Evolutionary conservation across 2,329 filamentous ascomycete genomes (phyloP).

Genomic region (Scedosporium aurantiacum): DNA sequence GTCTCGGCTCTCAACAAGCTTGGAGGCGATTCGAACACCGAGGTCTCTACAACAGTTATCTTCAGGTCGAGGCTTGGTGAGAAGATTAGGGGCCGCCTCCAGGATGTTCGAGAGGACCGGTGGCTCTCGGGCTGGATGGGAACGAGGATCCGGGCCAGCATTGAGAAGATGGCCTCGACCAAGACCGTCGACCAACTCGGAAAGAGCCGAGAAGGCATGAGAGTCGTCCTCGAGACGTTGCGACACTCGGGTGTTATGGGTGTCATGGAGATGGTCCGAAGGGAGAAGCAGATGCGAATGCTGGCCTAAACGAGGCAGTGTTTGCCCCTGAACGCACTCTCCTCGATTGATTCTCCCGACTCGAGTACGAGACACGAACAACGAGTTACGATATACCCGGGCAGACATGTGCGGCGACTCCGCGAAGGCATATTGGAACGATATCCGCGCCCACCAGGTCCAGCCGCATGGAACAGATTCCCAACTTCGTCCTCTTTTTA

Average conservation of each 20-base stretch:
- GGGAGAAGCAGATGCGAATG: slow-evolving; percentile 17
- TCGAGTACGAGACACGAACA: neutral
- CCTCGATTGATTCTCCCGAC: neutral
- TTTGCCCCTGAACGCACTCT: neutral
- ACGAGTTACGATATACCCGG: neutral
- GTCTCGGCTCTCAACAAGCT: slow-evolving; percentile 4
- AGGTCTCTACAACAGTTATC: slow-evolving; percentile 63
- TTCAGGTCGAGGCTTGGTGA: slow-evolving; percentile 65
- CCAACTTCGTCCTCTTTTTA: too few relatives aligned
- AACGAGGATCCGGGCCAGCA: slow-evolving; percentile 63
- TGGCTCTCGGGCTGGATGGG: slow-evolving; percentile 43
- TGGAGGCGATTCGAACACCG: slow-evolving; percentile 32
- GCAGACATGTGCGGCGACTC: too few relatives aligned
- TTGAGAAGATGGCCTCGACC: slow-evolving; percentile 67
- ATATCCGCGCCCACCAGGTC: neutral
- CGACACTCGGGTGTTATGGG: slow-evolving; percentile 47
- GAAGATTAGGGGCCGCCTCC: slow-evolving; percentile 42
- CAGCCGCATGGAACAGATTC: too few relatives aligned
- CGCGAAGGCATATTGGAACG: neutral
- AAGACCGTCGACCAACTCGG: slow-evolving; percentile 68
- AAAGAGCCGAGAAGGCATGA: slow-evolving; percentile 77
- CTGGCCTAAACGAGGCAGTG: slow-evolving; percentile 2
- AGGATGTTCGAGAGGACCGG: slow-evolving; percentile 25
- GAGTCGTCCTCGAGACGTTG: slow-evolving; percentile 62
- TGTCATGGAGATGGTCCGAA: slow-evolving; percentile 43